phyloP scores from a whole-genome alignment of 345 rosid species.

The Arabis alpina region DNA sequence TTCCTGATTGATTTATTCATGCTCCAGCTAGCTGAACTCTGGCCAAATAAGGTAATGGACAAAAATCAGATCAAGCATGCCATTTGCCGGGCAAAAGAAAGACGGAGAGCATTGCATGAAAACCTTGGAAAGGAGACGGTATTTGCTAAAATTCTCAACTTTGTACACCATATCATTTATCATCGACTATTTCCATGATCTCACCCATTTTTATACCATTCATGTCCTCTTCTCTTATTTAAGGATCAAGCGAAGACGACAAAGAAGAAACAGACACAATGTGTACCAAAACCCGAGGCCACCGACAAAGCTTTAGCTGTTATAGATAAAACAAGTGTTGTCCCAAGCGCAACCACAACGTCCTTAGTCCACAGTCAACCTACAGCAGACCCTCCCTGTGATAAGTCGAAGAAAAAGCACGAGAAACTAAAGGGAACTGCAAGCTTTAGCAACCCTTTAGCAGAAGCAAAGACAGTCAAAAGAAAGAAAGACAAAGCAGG shows the following conservation, averaged over 20 bases:
- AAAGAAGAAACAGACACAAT: conserved; percentile 61
- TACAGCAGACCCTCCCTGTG: conserved; percentile 44
- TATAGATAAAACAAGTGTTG: conserved; percentile 46
- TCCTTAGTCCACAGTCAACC: conserved; percentile 50
- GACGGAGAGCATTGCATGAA: conserved; percentile 39
- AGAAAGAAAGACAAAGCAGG: conserved; percentile 58
- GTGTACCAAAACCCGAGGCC: conserved; percentile 51
- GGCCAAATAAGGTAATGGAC: conserved; percentile 91
- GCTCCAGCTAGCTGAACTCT: conserved; percentile 78
- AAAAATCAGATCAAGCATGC: conserved; percentile 89
- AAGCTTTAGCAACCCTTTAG: conserved; percentile 49
- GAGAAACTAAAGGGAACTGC: conserved; percentile 58
- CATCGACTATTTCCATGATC: not conserved
- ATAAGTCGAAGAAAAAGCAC: conserved; percentile 51
- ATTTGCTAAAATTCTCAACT: conserved; percentile 4
- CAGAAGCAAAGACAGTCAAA: conserved; percentile 55
- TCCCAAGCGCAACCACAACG: conserved; percentile 44
- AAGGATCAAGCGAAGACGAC: conserved; percentile 63
- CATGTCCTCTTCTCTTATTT: not conserved
- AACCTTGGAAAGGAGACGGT: conserved; percentile 38
- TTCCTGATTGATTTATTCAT: conserved; percentile 41
- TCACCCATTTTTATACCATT: conserved; percentile 5
- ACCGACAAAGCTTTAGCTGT: conserved; percentile 48
- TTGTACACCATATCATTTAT: not conserved
- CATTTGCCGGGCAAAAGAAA: conserved; percentile 85